phyloP scores from a whole-genome alignment of 2,329 filamentous ascomycete species.

The Fusarium continuum region DNA sequence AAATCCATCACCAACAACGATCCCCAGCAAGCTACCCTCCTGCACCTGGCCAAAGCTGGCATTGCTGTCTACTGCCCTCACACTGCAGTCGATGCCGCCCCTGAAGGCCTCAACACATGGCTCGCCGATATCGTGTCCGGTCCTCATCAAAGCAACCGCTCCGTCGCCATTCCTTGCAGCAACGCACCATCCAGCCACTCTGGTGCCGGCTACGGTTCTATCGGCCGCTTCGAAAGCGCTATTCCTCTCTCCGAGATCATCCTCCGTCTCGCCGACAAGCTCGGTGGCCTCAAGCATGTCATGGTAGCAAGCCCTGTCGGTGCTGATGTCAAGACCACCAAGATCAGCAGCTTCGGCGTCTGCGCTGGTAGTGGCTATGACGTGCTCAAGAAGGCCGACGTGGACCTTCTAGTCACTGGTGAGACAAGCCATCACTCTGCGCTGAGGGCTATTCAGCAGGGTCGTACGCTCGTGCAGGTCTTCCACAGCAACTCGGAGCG shows the following conservation, averaged over 20 bases:
- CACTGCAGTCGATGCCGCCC: constrained; percentile 90
- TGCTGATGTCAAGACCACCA: constrained; percentile 46
- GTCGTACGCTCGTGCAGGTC: constrained; percentile 81
- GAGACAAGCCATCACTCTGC: constrained; percentile 95
- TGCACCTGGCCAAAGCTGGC: constrained; percentile 83
- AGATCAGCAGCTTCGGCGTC: constrained; percentile 77
- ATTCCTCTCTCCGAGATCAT: constrained; percentile 57
- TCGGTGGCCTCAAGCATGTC: constrained; percentile 70
- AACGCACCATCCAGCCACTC: constrained; percentile 55
- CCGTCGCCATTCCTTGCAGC: constrained; percentile 57
- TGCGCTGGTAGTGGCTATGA: constrained; percentile 89
- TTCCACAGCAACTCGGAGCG: constrained; percentile 96
- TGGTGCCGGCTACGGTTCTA: constrained; percentile 63
- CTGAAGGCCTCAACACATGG: constrained; percentile 91
- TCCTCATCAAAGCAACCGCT: constrained; percentile 49
- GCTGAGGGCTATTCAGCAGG: constrained; percentile 83
- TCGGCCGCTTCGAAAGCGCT: constrained; percentile 53
- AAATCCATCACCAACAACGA: constrained; percentile 88
- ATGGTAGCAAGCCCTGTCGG: constrained; percentile 64
- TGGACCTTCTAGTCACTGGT: constrained; percentile 88
- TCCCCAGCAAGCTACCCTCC: constrained; percentile 84
- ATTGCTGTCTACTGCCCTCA: constrained; percentile 97
- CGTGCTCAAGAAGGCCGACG: constrained; percentile 74
- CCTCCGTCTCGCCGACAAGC: constrained; percentile 67
- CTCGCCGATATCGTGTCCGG: constrained; percentile 85